Base-by-base conservation (phyloP, 306 rosid species). In the Pterocarpus macrocarpus region DNA sequence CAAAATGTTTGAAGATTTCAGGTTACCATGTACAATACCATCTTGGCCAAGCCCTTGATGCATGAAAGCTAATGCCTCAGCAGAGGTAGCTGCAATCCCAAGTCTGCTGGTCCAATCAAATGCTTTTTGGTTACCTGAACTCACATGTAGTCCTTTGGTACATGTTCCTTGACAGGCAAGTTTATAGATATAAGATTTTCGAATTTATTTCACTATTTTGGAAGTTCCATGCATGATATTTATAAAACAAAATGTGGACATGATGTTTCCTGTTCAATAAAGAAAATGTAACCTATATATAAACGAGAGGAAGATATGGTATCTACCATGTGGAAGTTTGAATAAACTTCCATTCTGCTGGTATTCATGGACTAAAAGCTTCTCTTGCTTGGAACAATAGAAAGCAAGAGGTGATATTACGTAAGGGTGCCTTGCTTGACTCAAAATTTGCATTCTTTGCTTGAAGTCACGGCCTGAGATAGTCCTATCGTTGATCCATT, bases 351-450 rank as follows among this genome's bases (percentile, higher is more conserved):
- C 95, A 78, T 91, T 90, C 3, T 84, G 84, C 75, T 90, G 94
- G 85, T 80, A 93, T 52, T 91, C 95, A 85, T 95, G 90, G 63
- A 93, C 94, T 88, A 95, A 78, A 80, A 95, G 97, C 89, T 90
- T 93, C 80, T 95, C 97, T 69, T 90, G 87, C 77, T 81, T 87
- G 63, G 95, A 90, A 56, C 83, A 80, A 80, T 90, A 95, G 80
- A 91, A 95, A 49, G 95, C 97, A 82, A 95, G 85, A 72, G 91
- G 86, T 53, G 94, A 76, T 16, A 95, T 70, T 2, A 91, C 85
- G 85, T 76, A 67, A 64, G 88, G 85, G 69, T 90, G 94, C 82
- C 89, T 93, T 69, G 84, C 85, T 85, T 76, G 82, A 68, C 85
- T 83, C 61, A 93, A 81, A 4, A 84, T 86, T 58, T 75, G 69